Evolutionary conservation across 2,329 filamentous ascomycete species (phyloP).

Genomic region (Colletotrichum gigasporum): DNA sequence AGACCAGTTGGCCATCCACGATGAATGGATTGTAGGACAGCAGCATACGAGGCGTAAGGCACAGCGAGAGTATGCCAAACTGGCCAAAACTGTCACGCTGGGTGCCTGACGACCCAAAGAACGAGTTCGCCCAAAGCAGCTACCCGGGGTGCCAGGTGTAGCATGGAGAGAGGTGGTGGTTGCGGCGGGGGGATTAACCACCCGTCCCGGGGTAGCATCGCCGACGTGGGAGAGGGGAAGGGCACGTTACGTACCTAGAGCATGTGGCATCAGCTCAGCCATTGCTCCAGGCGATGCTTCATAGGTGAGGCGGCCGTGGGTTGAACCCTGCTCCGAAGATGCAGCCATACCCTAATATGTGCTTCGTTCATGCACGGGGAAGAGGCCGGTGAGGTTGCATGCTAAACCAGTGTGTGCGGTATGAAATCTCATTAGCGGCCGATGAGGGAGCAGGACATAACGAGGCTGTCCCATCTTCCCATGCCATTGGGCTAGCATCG

Average conservation of each 20-base stretch:
- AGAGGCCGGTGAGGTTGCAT: constrained; percentile 22
- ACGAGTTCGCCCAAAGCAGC: constrained; percentile 25
- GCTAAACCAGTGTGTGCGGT: constrained; percentile 15
- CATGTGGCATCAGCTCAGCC: constrained; percentile 9
- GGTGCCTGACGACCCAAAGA: constrained; percentile 2
- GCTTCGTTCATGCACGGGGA: constrained; percentile 29
- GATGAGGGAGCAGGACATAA: constrained; percentile 5
- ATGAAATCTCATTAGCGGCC: constrained; percentile 20
- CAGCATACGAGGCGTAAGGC: constrained; percentile 25
- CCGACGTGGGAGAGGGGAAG: constrained; percentile 1
- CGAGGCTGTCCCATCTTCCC: constrained; percentile 12
- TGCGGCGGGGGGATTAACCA: constrained; percentile 16
- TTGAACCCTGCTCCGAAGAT: constrained; percentile 20
- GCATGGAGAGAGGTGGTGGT: constrained; percentile 6
- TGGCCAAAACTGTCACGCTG: background rate
- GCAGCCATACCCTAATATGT: constrained; percentile 31
- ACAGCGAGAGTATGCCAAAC: background rate
- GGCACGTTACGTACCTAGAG: constrained; percentile 12
- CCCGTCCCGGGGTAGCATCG: constrained; percentile 26
- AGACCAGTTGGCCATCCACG: background rate
- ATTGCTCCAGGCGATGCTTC: constrained; percentile 1
- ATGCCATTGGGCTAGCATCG: constrained; percentile 17
- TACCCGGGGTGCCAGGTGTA: constrained; percentile 6
- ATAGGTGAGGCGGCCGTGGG: constrained; percentile 20
- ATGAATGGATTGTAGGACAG: constrained; percentile 1